A percentile compares a stretch with the other conserved stretches of the same genome.
These are phyloP conservation scores for Cyberlindnera mississippiensis DNA, from an alignment of 805 yeast species.

Conservation along the genomic window DNA sequence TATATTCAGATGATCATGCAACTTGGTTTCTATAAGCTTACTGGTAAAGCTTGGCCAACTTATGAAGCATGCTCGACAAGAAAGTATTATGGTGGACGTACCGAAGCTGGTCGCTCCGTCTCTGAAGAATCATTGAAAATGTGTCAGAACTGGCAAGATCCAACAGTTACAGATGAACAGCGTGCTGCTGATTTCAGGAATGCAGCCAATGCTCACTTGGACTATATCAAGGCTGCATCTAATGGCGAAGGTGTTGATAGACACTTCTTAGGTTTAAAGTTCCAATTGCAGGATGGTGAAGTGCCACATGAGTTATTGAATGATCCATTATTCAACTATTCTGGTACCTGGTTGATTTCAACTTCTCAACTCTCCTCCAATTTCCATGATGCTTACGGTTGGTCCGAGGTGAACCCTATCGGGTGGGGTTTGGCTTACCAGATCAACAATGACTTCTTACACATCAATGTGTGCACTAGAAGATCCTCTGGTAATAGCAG, in stretches of 20 bases:
- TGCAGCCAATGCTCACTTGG: conserved; percentile 72
- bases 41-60: conserved; percentile 81
- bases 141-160: conserved; percentile 69
- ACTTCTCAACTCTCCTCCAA: conserved; percentile 88
- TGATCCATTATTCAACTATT: conserved; percentile 74
- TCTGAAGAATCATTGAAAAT: conserved; percentile 66
- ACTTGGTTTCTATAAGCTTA: conserved; percentile 80
- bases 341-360: conserved; percentile 81
- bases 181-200: conserved; percentile 65
- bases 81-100: conserved; percentile 82
- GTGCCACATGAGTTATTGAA: conserved; percentile 58
- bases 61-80: conserved; percentile 96
- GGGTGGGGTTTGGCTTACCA: conserved; percentile 95
- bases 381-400: conserved; percentile 88
- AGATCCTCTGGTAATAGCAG: conserved; percentile 56
- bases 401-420: conserved; percentile 90
- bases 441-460: conserved; percentile 80
- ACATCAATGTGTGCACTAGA: conserved; percentile 78
- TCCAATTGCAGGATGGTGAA: conserved; percentile 58
- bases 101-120: conserved; percentile 89
- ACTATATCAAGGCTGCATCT: conserved; percentile 71
- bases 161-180: conserved; percentile 40
- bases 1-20: conserved; percentile 88
- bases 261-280: conserved; percentile 85
- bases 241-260: conserved; percentile 91